Conservation (phyloP, 176 grass and related monocot genomes). For the Oropetium thomaeum region DNA sequence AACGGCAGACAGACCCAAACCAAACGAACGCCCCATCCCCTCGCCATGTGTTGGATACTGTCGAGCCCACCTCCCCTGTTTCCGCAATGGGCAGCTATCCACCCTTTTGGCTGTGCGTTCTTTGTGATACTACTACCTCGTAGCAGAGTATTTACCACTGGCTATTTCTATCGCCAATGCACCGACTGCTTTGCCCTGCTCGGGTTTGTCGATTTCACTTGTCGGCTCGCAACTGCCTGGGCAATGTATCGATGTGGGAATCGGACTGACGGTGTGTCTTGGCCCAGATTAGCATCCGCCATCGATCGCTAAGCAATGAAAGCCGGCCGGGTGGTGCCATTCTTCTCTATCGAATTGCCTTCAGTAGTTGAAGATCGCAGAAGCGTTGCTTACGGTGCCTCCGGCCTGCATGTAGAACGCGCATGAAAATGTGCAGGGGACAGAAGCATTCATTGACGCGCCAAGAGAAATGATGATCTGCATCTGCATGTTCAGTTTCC, state of each 20-base stretch:
- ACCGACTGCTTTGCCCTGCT: background rate
- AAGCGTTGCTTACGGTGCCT: background rate
- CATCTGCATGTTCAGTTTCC: background rate
- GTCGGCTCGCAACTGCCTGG: conserved; percentile 24
- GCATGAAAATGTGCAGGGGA: background rate
- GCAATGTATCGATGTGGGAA: conserved; percentile 6
- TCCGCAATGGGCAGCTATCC: background rate
- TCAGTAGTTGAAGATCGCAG: background rate
- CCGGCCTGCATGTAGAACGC: background rate
- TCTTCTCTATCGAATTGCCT: background rate
- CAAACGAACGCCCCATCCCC: background rate
- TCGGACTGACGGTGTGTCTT: background rate
- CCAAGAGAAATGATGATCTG: background rate
- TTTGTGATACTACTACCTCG: background rate
- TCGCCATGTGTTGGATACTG: conserved; percentile 21
- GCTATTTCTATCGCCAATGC: background rate
- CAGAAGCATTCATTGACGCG: background rate
- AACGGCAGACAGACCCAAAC: background rate
- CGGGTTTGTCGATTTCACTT: conserved; percentile 16
- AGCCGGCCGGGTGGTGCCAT: background rate
- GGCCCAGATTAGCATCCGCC: conserved; percentile 1
- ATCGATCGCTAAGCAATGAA: background rate
- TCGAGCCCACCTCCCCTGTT: conserved; percentile 4
- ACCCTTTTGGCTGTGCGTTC: background rate
- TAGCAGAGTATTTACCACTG: background rate